Evolutionary conservation across 176 grass and related monocot genomes (phyloP), one percentile per base, ranked within the genome.

Genomic region (Eragrostis curvula): DNA sequence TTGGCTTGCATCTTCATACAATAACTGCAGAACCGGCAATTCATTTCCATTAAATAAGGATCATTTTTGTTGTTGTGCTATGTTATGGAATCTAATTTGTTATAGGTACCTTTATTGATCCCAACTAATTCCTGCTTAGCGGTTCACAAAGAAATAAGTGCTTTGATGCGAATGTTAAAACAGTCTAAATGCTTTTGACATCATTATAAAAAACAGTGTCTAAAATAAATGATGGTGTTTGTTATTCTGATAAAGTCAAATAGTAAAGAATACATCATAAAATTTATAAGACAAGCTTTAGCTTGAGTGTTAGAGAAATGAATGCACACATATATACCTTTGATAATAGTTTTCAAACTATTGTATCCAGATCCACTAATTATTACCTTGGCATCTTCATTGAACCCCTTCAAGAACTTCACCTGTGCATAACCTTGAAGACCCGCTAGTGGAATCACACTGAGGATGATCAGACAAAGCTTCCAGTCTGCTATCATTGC

Each of bases 1-100:
- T 78, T 96, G 93, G 62, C 88, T 90, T 60, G 93, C 90, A 40
- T 96, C 93, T 86, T 96, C 93, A 60, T 92, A 92, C 79, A 88
- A 73, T 24, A 74, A 75, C 90, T 96, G 52, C 43, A 80, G 55
- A 52, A 78, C 56, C 21, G 79, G 6, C 5, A 68, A 52, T 42
- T 5, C 20, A 77, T 81, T 57, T 23, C 55, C 56, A 75, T 1
- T 9, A 45, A 1, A 11, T 74, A 60, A 74, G 7, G 32, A 36
- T 36, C 32, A 36, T 2, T 36, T 36, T 36, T 36, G 32, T 4
- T 36, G 32, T 36, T 36, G 32, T 36, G 32, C 32, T 36, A 4
- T 36, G 32, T 4, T 36, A 36, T 36, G 32, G 32, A 36, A 36
- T 36, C 32, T 36, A 2, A 4, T 36, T 36, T 36, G 32, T 36